Evolutionary conservation across 2,329 filamentous ascomycete genomes (phyloP).

Genomic region (Alternaria metachromatica): DNA sequence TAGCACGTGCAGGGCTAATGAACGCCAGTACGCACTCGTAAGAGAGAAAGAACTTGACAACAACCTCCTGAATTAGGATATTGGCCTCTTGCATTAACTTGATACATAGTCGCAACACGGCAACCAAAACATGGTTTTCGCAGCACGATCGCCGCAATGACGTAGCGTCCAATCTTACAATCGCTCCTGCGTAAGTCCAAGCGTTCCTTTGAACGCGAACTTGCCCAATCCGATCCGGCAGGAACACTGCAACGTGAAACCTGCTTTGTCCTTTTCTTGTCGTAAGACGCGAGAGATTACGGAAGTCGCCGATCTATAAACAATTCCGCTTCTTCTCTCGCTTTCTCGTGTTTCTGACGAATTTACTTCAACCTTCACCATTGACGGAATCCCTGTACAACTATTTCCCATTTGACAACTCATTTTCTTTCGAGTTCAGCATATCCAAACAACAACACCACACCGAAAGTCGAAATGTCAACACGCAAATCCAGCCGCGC

Average conservation of each 20-base stretch:
- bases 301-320: not conserved
- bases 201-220: slow-evolving; percentile 6
- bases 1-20: not conserved
- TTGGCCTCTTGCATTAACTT: not conserved
- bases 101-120: not conserved
- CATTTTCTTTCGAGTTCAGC: not conserved
- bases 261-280: slow-evolving; percentile 10
- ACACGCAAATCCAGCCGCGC: slow-evolving; percentile 16
- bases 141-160: slow-evolving; percentile 17
- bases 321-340: not conserved
- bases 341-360: not conserved
- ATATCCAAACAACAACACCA: not conserved
- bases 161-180: slow-evolving; percentile 8
- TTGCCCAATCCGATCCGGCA: slow-evolving; percentile 8
- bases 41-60: not conserved
- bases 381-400: not conserved
- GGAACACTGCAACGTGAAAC: slow-evolving; percentile 3
- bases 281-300: slow-evolving; percentile 1
- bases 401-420: not conserved
- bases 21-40: not conserved
- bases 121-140: not conserved
- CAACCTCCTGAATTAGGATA: not conserved
- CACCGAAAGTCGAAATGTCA: slow-evolving; percentile 8
- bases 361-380: not conserved
- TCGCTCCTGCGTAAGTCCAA: slow-evolving; percentile 2